Conservation (phyloP, 2,329 filamentous ascomycete genomes). For the Pseudopyrenochaeta lycopersici region DNA sequence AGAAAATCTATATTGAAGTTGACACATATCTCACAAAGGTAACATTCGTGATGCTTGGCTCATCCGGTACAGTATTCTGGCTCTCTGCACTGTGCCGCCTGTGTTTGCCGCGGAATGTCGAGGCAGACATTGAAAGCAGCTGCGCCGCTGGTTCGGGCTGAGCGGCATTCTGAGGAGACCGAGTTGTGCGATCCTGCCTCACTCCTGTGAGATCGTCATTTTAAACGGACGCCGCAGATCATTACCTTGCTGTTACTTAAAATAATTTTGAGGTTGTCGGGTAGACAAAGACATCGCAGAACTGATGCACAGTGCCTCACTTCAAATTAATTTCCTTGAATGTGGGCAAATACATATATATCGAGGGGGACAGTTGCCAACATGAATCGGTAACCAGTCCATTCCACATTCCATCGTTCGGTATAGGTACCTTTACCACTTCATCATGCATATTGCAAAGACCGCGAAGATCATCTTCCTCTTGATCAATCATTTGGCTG, state of each 20-base stretch:
- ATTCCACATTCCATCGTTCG: slow-evolving; percentile 3
- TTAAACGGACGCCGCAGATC: neutral
- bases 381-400: neutral
- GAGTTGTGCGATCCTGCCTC: slow-evolving; percentile 2
- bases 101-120: neutral
- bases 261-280: neutral
- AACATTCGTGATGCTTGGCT: neutral
- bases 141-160: neutral
- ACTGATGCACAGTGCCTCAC: slow-evolving; percentile 2
- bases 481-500: slow-evolving; percentile 8
- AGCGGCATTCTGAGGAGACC: slow-evolving; percentile 1
- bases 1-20: neutral
- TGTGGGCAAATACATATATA: slow-evolving; percentile 2
- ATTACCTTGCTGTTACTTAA: slow-evolving; percentile 4
- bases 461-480: slow-evolving; percentile 1
- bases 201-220: neutral
- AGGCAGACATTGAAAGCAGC: slow-evolving; percentile 3
- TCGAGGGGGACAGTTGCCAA: neutral
- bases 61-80: slow-evolving; percentile 1
- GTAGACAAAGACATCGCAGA: neutral
- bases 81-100: slow-evolving; percentile 3
- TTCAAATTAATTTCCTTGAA: neutral
- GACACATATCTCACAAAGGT: neutral
- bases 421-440: neutral
- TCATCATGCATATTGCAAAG: slow-evolving; percentile 12